Base-by-base conservation (phyloP, 1,139 yeast genomes). In the Pichia kudriavzevii region DNA sequence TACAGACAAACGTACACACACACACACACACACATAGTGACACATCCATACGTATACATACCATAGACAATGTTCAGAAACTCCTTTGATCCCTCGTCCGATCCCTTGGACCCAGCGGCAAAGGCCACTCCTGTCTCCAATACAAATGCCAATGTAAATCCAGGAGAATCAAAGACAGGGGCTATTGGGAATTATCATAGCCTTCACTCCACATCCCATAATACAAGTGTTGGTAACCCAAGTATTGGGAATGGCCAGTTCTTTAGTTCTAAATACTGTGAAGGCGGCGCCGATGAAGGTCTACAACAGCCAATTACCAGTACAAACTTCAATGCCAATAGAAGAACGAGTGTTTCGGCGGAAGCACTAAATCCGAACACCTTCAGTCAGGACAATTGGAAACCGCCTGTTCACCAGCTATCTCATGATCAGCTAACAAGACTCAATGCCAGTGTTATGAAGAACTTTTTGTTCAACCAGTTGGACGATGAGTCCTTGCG, bases 321-420 rank as follows among this genome's bases (percentile, higher is more conserved):
- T n/a, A 28, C 22, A 5, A 39, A 39, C 20, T 43, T 81, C 60
- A 82, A 82, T 54, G 85, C 87, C 32, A 75, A 79, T 57, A 74
- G 95, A 64, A 76, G 95, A 64, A 80, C 85, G 5, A 79, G 93
- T 19, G 95, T 85, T 16, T 75, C 87, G 34, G 95, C 94, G 4
- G 95, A 84, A 61, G 75, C 79, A 5, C 52, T 74, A 50, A 72
- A 72, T 50, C 79, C 79, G 13, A 75, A 69, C 41, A 67, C 66
- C 32, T 65, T 65, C 48, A 55, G 54, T 36, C 72, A 76, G 31
- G 83, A 79, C 53, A 61, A 69, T 31, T 82, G 91, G 91, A 75
- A 66, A 42, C 85, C 91, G 5, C 84, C 88, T 34, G 69, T 69
- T 46, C 75, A 77, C 58, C 69, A 78, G 54, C 72, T 80, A 54